Conservation (phyloP, 352 stramenopile genomes). For the Phytophthora sojae region DNA sequence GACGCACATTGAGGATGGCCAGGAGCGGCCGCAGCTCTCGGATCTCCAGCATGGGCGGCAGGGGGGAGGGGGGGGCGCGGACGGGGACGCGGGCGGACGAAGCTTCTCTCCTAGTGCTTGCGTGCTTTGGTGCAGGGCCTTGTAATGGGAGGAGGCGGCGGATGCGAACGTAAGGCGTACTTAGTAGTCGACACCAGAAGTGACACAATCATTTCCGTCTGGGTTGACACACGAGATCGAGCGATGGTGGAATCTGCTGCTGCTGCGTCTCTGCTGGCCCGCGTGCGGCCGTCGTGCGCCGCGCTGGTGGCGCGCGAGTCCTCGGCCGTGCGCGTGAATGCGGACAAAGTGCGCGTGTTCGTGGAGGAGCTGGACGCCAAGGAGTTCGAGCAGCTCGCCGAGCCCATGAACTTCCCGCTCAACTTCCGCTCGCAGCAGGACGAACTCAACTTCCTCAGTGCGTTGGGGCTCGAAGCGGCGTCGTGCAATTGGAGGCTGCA, state of each 20-base stretch:
- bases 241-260: neutral
- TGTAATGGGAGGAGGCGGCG: constrained; percentile 27
- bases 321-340: constrained; percentile 58
- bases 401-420: constrained; percentile 71
- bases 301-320: constrained; percentile 52
- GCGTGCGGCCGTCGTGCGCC: constrained; percentile 64
- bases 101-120: constrained; percentile 18
- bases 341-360: constrained; percentile 59
- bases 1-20: constrained; percentile 83
- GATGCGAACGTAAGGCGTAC: constrained; percentile 20
- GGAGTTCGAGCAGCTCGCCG: constrained; percentile 58
- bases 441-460: constrained; percentile 84
- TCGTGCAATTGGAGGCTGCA: neutral
- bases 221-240: neutral
- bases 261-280: constrained; percentile 34
- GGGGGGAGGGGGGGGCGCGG: constrained; percentile 9
- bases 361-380: constrained; percentile 56
- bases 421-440: constrained; percentile 78
- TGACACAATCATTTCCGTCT: constrained; percentile 11
- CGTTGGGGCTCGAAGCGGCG: constrained; percentile 9
- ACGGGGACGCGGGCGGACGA: neutral
- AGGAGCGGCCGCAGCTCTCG: constrained; percentile 84
- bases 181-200: neutral
- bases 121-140: neutral
- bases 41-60: constrained; percentile 72